Evolutionary conservation across 805 yeast species (phyloP).

Genomic region (Scheffersomyces spartinae): DNA sequence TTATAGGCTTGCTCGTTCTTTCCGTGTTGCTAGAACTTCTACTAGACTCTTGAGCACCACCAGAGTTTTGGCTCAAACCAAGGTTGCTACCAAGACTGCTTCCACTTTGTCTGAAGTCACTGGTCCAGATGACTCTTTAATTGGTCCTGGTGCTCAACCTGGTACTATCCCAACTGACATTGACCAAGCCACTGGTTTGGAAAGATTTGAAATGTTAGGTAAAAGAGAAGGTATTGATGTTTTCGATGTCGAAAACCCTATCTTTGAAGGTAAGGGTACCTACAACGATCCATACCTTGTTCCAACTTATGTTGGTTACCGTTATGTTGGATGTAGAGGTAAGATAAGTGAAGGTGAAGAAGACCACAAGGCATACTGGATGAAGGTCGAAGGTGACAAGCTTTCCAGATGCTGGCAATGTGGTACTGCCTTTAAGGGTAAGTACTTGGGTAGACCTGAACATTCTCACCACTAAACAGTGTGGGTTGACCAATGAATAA

Average conservation of each 20-base stretch:
- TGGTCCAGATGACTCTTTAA: conserved; percentile 58
- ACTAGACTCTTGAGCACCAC: conserved; percentile 26
- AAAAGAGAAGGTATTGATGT: conserved; percentile 92
- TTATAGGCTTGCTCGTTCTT: conserved; percentile 31
- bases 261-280: conserved; percentile 83
- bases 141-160: conserved; percentile 83
- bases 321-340: conserved; percentile 97
- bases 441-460: conserved; percentile 74
- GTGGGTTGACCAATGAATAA: too few species aligned
- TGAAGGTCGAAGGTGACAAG: conserved; percentile 72
- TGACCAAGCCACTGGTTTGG: conserved; percentile 97
- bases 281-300: conserved; percentile 79
- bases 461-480: conserved; percentile 55
- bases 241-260: conserved; percentile 81
- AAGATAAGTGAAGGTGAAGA: conserved; percentile 78
- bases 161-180: conserved; percentile 86
- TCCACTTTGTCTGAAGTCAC: conserved; percentile 62
- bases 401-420: conserved; percentile 98
- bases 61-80: conserved; percentile 14
- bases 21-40: conserved; percentile 25
- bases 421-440: conserved; percentile 86
- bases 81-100: conserved; percentile 50
- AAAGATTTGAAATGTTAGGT: conserved; percentile 90
- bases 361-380: conserved; percentile 86
- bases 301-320: conserved; percentile 83